Evolutionary conservation across 495 filamentous ascomycete genomes (phyloP), one percentile per base, ranked within the genome.

Genomic region (Neurospora discreta): DNA sequence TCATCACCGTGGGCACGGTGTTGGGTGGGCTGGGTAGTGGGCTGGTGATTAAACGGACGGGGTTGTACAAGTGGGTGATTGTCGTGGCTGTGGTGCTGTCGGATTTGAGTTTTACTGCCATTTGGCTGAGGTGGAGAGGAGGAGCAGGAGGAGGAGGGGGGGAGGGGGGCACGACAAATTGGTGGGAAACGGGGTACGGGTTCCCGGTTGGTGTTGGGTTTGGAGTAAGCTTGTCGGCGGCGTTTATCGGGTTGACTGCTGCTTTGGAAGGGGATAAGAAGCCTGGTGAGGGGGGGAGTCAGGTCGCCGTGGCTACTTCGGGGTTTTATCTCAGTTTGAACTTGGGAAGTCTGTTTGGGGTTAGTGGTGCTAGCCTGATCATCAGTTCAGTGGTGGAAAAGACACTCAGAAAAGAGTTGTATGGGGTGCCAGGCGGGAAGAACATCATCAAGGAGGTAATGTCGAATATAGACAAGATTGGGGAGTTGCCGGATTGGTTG

Each of bases 191-290:
- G 1, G 36, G 70, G 3, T 75, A 73, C 13, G 73, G 73, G 39
- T 75, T 75, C 13, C 73, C 73, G 3, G 71, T 73, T 39, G 73
- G 73, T 9, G 15, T 75, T 33, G 71, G 69, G 3, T 75, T 75
- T 39, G 73, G 73, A 15, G 71, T 75, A 16, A 39, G 39, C 9
- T 39, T 75, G 8, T 75, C 73, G 11, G 71, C 73, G 8, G 71
- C 73, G 13, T 75, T 69, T 72, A 75, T 75, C 20, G 71, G 71
- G 5, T 69, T 75, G 33, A 71, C 73, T 3, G 58, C 73, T 8
- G 68, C 33, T 20, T 43, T 75, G 7, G 33, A 36, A 36, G 33
- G 33, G 33, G 71, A 75, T 3, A 52, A 2, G 5, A 58, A 58
- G 11, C 20, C 46, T 0, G 11, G 5, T 7, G 1, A 58, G 2